These are phyloP conservation scores for Leccinum pallidistipes DNA, from an alignment of 1,284 basidiomycete species.

Conservation along the genomic window DNA sequence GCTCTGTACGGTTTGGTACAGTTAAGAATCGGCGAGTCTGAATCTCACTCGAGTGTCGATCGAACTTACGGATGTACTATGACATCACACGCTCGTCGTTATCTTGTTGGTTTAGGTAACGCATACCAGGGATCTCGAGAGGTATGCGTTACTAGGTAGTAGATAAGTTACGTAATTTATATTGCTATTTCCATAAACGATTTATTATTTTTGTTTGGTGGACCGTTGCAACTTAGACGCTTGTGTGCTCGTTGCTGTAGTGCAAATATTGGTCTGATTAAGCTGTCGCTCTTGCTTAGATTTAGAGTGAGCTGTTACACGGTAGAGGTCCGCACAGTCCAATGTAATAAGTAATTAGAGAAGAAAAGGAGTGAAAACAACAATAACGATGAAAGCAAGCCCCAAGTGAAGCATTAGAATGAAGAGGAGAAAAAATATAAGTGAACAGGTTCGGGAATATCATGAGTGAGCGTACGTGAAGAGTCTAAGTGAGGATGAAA, in stretches of 20 bases:
- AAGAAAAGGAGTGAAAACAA: constrained; percentile 3
- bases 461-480: constrained; percentile 21
- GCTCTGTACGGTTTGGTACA: too few relatives aligned
- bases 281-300: constrained; percentile 11
- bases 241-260: constrained; percentile 3
- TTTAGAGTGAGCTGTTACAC: constrained; percentile 24
- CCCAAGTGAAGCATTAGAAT: constrained; percentile 6
- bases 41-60: too few relatives aligned
- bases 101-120: too few relatives aligned
- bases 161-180: too few relatives aligned
- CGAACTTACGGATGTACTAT: too few relatives aligned
- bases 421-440: constrained; percentile 3
- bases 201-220: too few relatives aligned
- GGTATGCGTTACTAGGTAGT: too few relatives aligned
- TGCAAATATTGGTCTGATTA: constrained; percentile 21
- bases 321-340: constrained; percentile 20
- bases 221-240: too few relatives aligned
- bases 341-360: constrained; percentile 21
- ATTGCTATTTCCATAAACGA: too few relatives aligned
- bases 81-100: too few relatives aligned
- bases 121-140: too few relatives aligned
- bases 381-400: constrained; percentile 16
- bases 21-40: too few relatives aligned
- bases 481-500: constrained; percentile 24
- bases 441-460: constrained; percentile 9